These are phyloP conservation scores for Tritrichomonas musculus DNA, from an alignment of 208 protist genomes.

Conservation along the genomic window DNA sequence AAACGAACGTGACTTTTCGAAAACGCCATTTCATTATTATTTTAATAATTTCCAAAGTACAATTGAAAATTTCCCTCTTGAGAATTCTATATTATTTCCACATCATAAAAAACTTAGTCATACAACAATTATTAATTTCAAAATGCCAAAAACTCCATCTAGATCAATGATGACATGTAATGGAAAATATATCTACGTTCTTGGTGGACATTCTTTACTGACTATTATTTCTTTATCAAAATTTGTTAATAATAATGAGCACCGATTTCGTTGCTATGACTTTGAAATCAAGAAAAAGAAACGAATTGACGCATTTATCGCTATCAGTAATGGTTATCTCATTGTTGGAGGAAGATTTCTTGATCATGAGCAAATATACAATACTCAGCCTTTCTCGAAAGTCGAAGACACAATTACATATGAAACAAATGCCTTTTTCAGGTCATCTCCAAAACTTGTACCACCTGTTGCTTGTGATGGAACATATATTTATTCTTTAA, in stretches of 20 bases:
- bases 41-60: too few species aligned
- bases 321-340: not conserved
- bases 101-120: too few species aligned
- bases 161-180: not conserved
- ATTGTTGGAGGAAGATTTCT: not conserved
- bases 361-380: not conserved
- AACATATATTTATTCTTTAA: not conserved
- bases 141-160: not conserved
- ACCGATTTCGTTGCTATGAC: not conserved
- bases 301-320: not conserved
- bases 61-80: too few species aligned
- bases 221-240: not conserved
- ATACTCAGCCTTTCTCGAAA: not conserved
- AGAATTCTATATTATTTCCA: too few species aligned
- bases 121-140: not conserved
- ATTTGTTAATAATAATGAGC: not conserved
- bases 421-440: not conserved
- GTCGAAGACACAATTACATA: not conserved
- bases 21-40: too few species aligned
- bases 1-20: too few species aligned
- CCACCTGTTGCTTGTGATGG: not conserved
- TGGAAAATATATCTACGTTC: not conserved
- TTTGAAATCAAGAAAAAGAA: not conserved
- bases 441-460: not conserved
- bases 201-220: not conserved